phyloP scores from a whole-genome alignment of 805 yeast species.

The Tetrapisispora namnaoensis region DNA sequence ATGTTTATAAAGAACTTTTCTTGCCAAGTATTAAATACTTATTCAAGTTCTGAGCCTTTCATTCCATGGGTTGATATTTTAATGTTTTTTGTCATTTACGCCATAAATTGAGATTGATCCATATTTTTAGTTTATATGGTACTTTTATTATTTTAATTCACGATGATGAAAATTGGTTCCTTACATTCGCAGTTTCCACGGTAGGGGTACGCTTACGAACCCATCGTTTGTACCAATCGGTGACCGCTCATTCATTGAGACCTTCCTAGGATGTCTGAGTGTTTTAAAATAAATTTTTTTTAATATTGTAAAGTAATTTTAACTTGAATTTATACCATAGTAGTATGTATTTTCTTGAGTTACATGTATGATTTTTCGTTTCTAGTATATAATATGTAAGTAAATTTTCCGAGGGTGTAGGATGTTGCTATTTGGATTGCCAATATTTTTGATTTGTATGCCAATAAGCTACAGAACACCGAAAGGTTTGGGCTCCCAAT shows the following conservation, averaged over 20 bases:
- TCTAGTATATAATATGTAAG: no score
- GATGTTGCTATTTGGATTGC: no score
- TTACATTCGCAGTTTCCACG: conserved; percentile 94
- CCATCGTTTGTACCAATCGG: conserved; percentile 62
- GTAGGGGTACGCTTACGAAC: conserved; percentile 75
- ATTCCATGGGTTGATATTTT: neutral
- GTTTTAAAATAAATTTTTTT: conserved; percentile 9
- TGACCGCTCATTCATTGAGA: conserved; percentile 61
- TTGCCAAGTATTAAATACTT: conserved; percentile 59
- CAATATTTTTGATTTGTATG: neutral
- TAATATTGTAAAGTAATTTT: neutral
- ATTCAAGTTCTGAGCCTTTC: conserved; percentile 27
- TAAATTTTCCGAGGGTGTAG: no score
- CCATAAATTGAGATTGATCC: neutral
- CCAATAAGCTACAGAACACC: conserved; percentile 30
- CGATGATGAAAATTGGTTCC: conserved; percentile 67
- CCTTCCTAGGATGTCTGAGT: conserved; percentile 95
- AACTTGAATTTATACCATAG: neutral
- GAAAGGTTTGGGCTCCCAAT: conserved; percentile 49
- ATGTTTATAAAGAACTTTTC: conserved; percentile 45
- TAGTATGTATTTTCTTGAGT: conserved; percentile 4
- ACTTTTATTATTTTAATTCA: conserved; percentile 10
- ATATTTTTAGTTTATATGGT: neutral
- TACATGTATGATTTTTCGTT: no score
- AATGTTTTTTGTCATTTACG: neutral